Evolutionary conservation across 2,329 filamentous ascomycete species (phyloP).

Genomic region (Emergomyces pasteurianus): DNA sequence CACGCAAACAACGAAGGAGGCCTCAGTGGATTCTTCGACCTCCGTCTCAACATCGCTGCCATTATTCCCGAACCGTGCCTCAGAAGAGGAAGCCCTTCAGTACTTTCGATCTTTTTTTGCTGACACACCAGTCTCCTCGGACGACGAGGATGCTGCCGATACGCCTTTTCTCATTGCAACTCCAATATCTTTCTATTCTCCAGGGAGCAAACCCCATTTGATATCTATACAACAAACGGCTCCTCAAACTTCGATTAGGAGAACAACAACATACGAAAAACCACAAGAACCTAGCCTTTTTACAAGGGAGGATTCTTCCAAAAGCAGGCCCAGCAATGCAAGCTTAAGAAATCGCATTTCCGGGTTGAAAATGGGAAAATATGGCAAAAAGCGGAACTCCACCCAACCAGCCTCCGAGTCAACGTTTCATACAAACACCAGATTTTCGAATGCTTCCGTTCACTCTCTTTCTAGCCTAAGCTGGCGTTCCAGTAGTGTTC

Average conservation of each 20-base stretch:
- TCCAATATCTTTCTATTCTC: conserved; percentile 9
- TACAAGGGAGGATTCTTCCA: not conserved
- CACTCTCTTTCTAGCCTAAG: conserved; percentile 3
- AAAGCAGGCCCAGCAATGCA: not conserved
- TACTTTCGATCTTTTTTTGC: conserved; percentile 8
- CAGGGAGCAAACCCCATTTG: conserved; percentile 9
- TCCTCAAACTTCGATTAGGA: not conserved
- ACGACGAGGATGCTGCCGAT: conserved; percentile 8
- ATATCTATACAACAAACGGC: conserved; percentile 9
- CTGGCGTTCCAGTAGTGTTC: conserved; percentile 1
- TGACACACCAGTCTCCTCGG: conserved; percentile 7
- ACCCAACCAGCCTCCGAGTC: not conserved
- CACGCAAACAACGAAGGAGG: not conserved
- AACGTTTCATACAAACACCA: not conserved
- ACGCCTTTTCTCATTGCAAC: conserved; percentile 11
- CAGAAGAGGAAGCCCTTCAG: not conserved
- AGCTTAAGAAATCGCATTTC: conserved; percentile 4
- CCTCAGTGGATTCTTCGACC: not conserved
- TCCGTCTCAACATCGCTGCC: not conserved
- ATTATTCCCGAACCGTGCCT: not conserved
- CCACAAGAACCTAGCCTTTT: conserved; percentile 1
- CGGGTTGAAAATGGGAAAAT: conserved; percentile 4
- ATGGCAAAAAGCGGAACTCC: conserved; percentile 6
- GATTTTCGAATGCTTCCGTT: conserved; percentile 1
- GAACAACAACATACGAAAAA: conserved; percentile 5